A percentile compares a stretch with the other conserved stretches of the same genome.
These are phyloP conservation scores for Clonostachys byssicola DNA, from an alignment of 2,329 filamentous ascomycete species.

Conservation along the genomic window DNA sequence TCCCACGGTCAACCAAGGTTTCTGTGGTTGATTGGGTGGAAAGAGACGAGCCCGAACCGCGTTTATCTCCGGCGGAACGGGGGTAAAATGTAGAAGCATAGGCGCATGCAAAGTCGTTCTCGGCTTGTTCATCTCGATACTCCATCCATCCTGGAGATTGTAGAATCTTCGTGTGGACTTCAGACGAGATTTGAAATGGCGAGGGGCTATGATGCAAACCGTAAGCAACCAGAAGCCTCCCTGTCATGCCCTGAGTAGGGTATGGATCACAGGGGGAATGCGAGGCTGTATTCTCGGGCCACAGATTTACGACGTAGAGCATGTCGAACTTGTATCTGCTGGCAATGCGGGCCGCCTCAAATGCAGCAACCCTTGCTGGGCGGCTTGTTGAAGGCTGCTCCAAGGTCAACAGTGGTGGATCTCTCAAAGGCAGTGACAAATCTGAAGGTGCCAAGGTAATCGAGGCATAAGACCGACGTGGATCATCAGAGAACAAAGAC, in stretches of 20 bases:
- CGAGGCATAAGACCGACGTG: background rate
- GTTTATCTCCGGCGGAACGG: constrained; percentile 19
- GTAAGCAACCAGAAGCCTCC: constrained; percentile 50
- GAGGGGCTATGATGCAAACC: constrained; percentile 44
- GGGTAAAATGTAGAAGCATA: constrained; percentile 51
- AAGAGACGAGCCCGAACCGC: background rate
- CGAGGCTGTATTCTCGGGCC: constrained; percentile 31
- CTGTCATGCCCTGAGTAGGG: constrained; percentile 26
- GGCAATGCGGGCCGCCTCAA: constrained; percentile 51
- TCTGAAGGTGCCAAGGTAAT: constrained; percentile 5
- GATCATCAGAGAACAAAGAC: background rate
- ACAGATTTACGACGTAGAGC: constrained; percentile 55
- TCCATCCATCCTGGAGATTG: constrained; percentile 47
- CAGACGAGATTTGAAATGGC: constrained; percentile 46
- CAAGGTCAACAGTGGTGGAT: constrained; percentile 32
- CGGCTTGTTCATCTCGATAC: constrained; percentile 37
- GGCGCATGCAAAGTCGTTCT: constrained; percentile 43
- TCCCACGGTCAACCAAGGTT: constrained; percentile 36
- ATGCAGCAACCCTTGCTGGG: constrained; percentile 42
- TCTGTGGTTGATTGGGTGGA: background rate
- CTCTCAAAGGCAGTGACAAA: constrained; percentile 12
- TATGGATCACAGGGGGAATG: constrained; percentile 1
- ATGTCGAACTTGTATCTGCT: constrained; percentile 52
- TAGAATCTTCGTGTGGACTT: constrained; percentile 46
- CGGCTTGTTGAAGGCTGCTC: constrained; percentile 37